Evolutionary conservation across 225 moss, liverwort and hornwort genomes (phyloP), one percentile per base, ranked within the genome.

Genomic region (Anthoceros angustus): DNA sequence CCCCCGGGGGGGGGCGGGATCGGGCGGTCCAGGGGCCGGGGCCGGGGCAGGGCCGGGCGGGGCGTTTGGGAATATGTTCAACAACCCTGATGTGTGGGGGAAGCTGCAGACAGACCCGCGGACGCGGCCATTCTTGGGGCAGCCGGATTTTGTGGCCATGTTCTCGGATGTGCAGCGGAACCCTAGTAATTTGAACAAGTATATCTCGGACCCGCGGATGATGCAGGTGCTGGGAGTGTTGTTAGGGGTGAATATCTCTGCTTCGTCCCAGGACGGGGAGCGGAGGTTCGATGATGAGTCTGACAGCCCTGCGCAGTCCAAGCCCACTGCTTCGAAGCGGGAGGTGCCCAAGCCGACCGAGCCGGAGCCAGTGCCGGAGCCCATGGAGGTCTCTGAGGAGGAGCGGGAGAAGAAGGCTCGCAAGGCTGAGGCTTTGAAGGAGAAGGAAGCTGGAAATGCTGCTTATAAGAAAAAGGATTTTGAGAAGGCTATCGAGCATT

Each of bases 391-490:
- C 5, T 67, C 81, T 7, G 67, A 65, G 21, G 82, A 86, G 63
- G 89, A 86, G 39, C 81, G 75, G 49, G 95, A 92, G 49, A 75
- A 61, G 64, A 85, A 84, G 61, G 68, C 72, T 2, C 75, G 70
- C 20, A 98, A 89, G 74, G 80, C 79, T 40, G 74, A 86, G 71
- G 88, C 95, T 6, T 6, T 84, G 64, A 88, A 89, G 71, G 92
- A 98, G 74, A 98, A 98, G 68, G 95, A 98, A 61, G 68, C 82
- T 49, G 95, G 95, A 39, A 98, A 98, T 71, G 82, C 85, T 0
- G 82, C 77, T 15, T 98, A 98, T 72, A 98, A 98, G 77, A 89
- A 87, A 62, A 98, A 98, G 68, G 84, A 87, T 25, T 98, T 98
- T 41, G 89, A 89, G 66, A 79, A 67, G 23, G 95, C 95, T 48